Conservation (phyloP, 2,329 filamentous ascomycete species). For the Didymella arachidicola region DNA sequence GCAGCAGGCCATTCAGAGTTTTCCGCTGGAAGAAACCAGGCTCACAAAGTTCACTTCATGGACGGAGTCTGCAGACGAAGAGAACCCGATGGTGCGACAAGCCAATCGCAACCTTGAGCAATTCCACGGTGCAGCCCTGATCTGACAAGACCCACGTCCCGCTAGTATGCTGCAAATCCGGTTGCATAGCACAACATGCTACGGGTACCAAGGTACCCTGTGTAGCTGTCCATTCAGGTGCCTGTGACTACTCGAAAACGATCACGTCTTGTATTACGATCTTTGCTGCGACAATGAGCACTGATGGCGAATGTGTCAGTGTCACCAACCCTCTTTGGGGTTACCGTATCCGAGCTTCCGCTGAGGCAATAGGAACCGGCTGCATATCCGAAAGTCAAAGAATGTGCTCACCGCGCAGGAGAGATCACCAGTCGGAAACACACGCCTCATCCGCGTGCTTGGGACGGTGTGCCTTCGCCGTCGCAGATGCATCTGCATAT, state of each 20-base stretch:
- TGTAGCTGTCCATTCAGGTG: slow-evolving; percentile 30
- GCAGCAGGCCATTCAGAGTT: slow-evolving; percentile 22
- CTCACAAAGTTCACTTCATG: slow-evolving; percentile 27
- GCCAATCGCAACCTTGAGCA: slow-evolving; percentile 34
- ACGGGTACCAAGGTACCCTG: slow-evolving; percentile 12
- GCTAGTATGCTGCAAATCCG: slow-evolving; percentile 22
- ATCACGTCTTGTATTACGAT: slow-evolving; percentile 28
- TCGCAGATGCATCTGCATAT: slow-evolving; percentile 24
- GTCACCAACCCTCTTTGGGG: slow-evolving; percentile 25
- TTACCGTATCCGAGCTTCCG: slow-evolving; percentile 26
- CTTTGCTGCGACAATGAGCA: slow-evolving; percentile 30
- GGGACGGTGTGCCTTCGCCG: slow-evolving; percentile 21
- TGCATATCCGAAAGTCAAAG: slow-evolving; percentile 18
- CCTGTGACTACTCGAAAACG: slow-evolving; percentile 29
- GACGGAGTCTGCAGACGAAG: slow-evolving; percentile 33
- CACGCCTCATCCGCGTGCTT: slow-evolving; percentile 15
- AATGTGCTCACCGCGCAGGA: slow-evolving; percentile 30
- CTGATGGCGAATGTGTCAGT: slow-evolving; percentile 28
- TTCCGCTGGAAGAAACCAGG: slow-evolving; percentile 21
- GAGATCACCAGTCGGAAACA: slow-evolving; percentile 31
- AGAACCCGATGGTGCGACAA: slow-evolving; percentile 9
- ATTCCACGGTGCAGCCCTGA: slow-evolving; percentile 24
- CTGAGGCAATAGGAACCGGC: slow-evolving; percentile 36
- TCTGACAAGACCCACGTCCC: slow-evolving; percentile 37
- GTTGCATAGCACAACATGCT: slow-evolving; percentile 12